Evolutionary conservation across 129 eudicot genomes (phyloP).

Genomic region (Pulicaria dysenterica): DNA sequence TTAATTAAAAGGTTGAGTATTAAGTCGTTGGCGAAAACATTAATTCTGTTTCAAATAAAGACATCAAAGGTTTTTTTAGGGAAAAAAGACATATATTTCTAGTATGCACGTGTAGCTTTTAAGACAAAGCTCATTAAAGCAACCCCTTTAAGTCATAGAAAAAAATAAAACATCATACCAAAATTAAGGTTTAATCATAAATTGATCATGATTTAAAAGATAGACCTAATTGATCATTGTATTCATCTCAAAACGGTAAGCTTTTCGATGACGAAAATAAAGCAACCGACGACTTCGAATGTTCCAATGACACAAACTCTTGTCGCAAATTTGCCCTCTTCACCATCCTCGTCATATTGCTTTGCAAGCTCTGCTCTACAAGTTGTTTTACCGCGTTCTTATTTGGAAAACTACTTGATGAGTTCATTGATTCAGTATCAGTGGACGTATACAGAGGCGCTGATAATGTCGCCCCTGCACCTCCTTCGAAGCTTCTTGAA

Average conservation of each 20-base stretch:
- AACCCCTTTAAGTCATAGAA: conserved; percentile 1
- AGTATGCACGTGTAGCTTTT: conserved; percentile 27
- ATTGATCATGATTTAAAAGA: background rate
- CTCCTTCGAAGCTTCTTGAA: conserved; percentile 37
- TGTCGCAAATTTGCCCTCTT: conserved; percentile 87
- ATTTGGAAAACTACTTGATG: conserved; percentile 20
- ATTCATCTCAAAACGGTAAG: conserved; percentile 71
- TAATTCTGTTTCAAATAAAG: background rate
- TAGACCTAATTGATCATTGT: background rate
- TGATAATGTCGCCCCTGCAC: conserved; percentile 45
- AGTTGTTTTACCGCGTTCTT: conserved; percentile 75
- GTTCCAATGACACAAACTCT: conserved; percentile 73
- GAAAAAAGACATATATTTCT: conserved; percentile 1
- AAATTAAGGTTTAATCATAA: conserved; percentile 21
- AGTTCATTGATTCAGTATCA: conserved; percentile 25
- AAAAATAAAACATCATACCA: conserved; percentile 29
- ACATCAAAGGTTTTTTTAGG: background rate
- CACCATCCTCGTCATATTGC: conserved; percentile 79
- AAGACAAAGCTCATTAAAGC: conserved; percentile 19
- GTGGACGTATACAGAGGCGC: conserved; percentile 67
- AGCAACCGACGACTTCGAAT: conserved; percentile 60
- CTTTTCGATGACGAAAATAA: conserved; percentile 78
- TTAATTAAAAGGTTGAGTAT: too few relatives aligned
- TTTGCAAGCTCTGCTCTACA: conserved; percentile 86
- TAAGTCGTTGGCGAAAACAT: too few relatives aligned